phyloP scores from a whole-genome alignment of 352 stramenopile genomes.

The Phytophthora niederhauseri region DNA sequence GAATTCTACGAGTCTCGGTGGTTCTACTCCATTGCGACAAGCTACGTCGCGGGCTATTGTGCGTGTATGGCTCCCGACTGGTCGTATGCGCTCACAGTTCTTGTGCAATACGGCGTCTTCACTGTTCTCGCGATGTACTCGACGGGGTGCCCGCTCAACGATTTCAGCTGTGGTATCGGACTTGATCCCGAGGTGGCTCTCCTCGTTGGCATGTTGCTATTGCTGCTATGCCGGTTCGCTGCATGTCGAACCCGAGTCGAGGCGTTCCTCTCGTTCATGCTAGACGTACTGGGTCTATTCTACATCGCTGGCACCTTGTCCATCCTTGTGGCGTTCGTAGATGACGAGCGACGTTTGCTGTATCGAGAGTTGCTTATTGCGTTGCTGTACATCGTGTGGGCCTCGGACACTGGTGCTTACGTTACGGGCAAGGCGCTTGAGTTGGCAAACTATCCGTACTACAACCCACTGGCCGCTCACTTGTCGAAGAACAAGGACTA shows the following conservation, averaged over 20 bases:
- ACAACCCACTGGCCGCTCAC: slow-evolving; percentile 83
- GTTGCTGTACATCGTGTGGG: slow-evolving; percentile 71
- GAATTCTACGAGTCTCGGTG: slow-evolving; percentile 56
- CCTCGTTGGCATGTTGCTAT: slow-evolving; percentile 36
- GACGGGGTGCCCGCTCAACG: slow-evolving; percentile 54
- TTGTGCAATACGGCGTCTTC: slow-evolving; percentile 52
- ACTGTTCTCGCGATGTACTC: slow-evolving; percentile 58
- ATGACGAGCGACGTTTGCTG: slow-evolving; percentile 48
- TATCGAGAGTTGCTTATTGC: slow-evolving; percentile 65
- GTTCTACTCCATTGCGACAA: slow-evolving; percentile 46
- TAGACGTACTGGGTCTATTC: slow-evolving; percentile 58
- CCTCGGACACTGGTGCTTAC: slow-evolving; percentile 93
- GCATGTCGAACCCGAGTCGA: slow-evolving; percentile 24
- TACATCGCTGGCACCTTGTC: slow-evolving; percentile 62
- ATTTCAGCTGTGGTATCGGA: slow-evolving; percentile 47
- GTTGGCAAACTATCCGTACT: slow-evolving; percentile 78
- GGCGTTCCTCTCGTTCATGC: slow-evolving; percentile 45
- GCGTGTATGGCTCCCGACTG: slow-evolving; percentile 52
- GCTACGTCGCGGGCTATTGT: slow-evolving; percentile 41
- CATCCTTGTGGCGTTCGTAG: slow-evolving; percentile 58
- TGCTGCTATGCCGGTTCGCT: slow-evolving; percentile 46
- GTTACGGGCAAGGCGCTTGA: slow-evolving; percentile 90
- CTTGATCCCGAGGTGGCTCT: slow-evolving; percentile 40
- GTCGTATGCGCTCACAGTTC: slow-evolving; percentile 42
- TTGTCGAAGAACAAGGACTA: slow-evolving; percentile 96